Conservation (phyloP, 2,329 filamentous ascomycete species). For the Diplodia intermedia region DNA sequence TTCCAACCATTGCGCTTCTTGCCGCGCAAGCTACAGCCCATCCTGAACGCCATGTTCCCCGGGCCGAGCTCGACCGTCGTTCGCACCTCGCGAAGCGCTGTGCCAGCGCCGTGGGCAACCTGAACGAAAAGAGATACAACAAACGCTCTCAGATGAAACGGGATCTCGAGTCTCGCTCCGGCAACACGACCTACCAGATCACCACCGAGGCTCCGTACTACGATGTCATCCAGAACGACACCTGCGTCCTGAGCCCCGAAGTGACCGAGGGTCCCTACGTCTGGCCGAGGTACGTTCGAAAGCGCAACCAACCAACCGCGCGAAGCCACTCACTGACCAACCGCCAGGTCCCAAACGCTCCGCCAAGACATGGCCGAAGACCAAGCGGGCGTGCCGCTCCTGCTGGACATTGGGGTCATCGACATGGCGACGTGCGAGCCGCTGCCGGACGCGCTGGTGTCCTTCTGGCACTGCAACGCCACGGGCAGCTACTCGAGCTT, state of each 20-base stretch:
- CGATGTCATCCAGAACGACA: conserved; percentile 34
- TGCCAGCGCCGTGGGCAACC: background rate
- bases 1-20: background rate
- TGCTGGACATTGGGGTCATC: conserved; percentile 51
- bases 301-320: no score
- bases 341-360: conserved; percentile 28
- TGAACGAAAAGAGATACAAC: conserved; percentile 31
- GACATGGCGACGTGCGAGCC: conserved; percentile 53
- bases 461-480: conserved; percentile 45
- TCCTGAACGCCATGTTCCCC: background rate
- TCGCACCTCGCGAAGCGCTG: conserved; percentile 4
- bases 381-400: conserved; percentile 48
- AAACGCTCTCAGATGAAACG: conserved; percentile 23
- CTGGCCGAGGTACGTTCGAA: conserved; percentile 24
- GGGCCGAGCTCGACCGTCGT: conserved; percentile 6
- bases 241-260: conserved; percentile 40
- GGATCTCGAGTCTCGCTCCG: background rate
- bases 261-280: conserved; percentile 42
- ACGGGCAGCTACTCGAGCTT: conserved; percentile 43
- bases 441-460: conserved; percentile 44
- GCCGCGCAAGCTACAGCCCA: conserved; percentile 2
- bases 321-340: background rate
- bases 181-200: conserved; percentile 32
- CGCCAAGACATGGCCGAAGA: conserved; percentile 48
- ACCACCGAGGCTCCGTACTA: conserved; percentile 34